Percentiles rank a stretch among this genome's conserved stretches.
phyloP scores from a whole-genome alignment of 352 stramenopile species.

The Pythium utonaiense region DNA sequence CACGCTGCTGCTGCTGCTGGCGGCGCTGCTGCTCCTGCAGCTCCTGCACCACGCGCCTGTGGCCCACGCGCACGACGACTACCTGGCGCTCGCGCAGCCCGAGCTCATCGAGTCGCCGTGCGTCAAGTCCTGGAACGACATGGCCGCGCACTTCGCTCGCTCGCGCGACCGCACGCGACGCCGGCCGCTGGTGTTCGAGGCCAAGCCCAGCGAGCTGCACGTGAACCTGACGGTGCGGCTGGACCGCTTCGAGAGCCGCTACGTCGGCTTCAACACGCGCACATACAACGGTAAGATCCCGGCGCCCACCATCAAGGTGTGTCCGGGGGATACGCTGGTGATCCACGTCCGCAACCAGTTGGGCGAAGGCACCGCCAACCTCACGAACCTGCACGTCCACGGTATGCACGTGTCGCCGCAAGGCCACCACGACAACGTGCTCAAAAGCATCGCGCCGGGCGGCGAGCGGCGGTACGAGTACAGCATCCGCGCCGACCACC shows the following conservation, averaged over 20 bases:
- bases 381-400: constrained; percentile 72
- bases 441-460: constrained; percentile 47
- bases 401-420: constrained; percentile 62
- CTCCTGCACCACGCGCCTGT: not conserved
- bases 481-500: constrained; percentile 63
- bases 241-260: constrained; percentile 62
- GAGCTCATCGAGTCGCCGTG: constrained; percentile 26
- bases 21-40: not conserved
- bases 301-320: constrained; percentile 70
- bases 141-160: constrained; percentile 15
- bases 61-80: constrained; percentile 20
- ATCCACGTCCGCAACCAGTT: constrained; percentile 59
- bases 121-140: constrained; percentile 18
- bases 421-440: constrained; percentile 55
- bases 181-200: constrained; percentile 36
- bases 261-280: constrained; percentile 72
- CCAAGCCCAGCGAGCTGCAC: constrained; percentile 41
- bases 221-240: constrained; percentile 57
- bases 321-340: constrained; percentile 56
- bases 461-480: constrained; percentile 55
- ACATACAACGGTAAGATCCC: constrained; percentile 67
- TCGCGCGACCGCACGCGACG: not conserved
- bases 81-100: constrained; percentile 17
- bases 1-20: not conserved
- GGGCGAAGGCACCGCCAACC: constrained; percentile 42